phyloP scores from a whole-genome alignment of 257 asterid species.

The Solanum virginianum region DNA sequence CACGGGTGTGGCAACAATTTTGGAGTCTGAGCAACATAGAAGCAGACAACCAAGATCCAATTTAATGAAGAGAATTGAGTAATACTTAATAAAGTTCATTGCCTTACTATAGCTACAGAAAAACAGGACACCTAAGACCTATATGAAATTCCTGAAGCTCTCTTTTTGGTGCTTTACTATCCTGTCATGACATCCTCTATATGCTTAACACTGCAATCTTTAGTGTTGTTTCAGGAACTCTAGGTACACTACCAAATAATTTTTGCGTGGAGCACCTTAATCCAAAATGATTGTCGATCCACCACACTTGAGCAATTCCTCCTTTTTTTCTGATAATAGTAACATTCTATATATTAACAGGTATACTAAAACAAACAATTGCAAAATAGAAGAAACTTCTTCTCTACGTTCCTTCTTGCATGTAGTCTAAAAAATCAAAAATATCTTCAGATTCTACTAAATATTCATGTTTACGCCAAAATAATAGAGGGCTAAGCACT shows the following conservation, averaged over 20 bases:
- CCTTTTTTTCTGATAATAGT: not conserved
- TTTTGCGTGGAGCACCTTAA: not conserved
- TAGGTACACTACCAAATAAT: not conserved
- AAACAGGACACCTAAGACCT: not conserved
- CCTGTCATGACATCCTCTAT: not conserved
- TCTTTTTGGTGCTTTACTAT: not conserved
- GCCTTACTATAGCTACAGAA: not conserved
- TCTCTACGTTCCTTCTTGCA: no score
- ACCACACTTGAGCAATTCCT: not conserved
- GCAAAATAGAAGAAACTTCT: no score
- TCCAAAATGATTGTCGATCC: not conserved
- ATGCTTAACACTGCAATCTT: not conserved
- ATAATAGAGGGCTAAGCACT: no score
- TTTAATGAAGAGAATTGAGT: not conserved
- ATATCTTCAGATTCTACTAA: no score
- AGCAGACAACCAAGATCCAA: not conserved
- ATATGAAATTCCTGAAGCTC: not conserved
- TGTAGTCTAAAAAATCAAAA: no score
- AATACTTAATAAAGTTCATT: not conserved
- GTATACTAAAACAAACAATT: no score
- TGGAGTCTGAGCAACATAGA: no score
- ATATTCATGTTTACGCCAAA: no score
- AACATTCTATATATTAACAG: no score
- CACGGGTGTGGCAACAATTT: no score
- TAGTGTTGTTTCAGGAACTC: not conserved